phyloP scores from a whole-genome alignment of 805 yeast species.

The Wickerhamiella sorbophila region DNA sequence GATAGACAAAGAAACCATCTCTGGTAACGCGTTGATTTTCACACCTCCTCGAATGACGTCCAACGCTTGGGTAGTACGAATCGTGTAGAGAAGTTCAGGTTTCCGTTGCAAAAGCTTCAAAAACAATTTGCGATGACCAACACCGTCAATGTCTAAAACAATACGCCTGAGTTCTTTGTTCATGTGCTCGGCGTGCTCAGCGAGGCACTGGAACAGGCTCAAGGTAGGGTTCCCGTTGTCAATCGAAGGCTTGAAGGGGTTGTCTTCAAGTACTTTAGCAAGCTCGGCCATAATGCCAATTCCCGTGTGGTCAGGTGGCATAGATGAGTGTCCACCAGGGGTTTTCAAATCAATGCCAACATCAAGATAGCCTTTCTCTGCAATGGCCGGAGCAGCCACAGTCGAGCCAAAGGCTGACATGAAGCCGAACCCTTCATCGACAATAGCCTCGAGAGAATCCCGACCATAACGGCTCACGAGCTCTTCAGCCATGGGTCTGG shows the following conservation, averaged over 20 bases:
- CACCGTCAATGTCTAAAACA: slow-evolving; percentile 11
- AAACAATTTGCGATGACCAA: slow-evolving; percentile 8
- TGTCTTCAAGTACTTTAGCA: slow-evolving; percentile 40
- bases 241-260: slow-evolving; percentile 40
- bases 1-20: slow-evolving; percentile 36
- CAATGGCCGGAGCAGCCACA: slow-evolving; percentile 42
- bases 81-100: slow-evolving; percentile 26
- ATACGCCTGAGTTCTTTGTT: slow-evolving; percentile 11
- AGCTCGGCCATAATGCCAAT: slow-evolving; percentile 61
- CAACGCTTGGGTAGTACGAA: slow-evolving; percentile 52
- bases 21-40: slow-evolving; percentile 68
- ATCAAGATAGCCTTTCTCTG: slow-evolving; percentile 49
- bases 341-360: slow-evolving; percentile 36
- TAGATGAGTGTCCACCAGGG: slow-evolving; percentile 69
- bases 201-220: slow-evolving; percentile 45
- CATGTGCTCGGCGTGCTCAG: slow-evolving; percentile 24
- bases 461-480: slow-evolving; percentile 43
- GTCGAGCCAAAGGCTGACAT: slow-evolving; percentile 32
- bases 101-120: slow-evolving; percentile 10
- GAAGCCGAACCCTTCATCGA: slow-evolving; percentile 56
- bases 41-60: slow-evolving; percentile 60
- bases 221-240: slow-evolving; percentile 46
- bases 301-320: slow-evolving; percentile 69
- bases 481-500: slow-evolving; percentile 35
- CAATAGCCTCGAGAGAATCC: slow-evolving; percentile 45